Conservation (phyloP, 345 rosid genomes). For the Pugionium cornutum region DNA sequence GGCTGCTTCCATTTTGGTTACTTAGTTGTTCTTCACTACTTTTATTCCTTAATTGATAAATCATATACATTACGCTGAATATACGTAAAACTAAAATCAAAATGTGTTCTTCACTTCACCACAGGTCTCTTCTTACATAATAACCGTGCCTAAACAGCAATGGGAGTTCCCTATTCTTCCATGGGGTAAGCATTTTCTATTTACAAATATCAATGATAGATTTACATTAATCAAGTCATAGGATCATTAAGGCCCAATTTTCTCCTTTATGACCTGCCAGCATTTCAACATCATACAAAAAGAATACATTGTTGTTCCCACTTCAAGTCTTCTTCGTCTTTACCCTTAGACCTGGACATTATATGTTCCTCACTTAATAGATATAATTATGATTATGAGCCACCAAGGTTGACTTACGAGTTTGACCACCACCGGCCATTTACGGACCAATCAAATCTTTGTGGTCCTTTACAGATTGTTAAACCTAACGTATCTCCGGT, state of each 20-base stretch:
- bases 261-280: slow-evolving; percentile 16
- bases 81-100: slow-evolving; percentile 19
- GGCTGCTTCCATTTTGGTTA: slow-evolving; percentile 77
- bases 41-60: neutral
- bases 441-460: slow-evolving; percentile 32
- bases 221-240: slow-evolving; percentile 7
- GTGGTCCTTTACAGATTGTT: slow-evolving; percentile 33
- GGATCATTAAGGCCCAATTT: slow-evolving; percentile 26
- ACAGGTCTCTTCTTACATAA: slow-evolving; percentile 77
- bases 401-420: slow-evolving; percentile 37
- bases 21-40: neutral
- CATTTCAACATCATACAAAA: slow-evolving; percentile 34
- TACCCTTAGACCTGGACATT: slow-evolving; percentile 40
- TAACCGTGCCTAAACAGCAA: slow-evolving; percentile 64
- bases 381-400: slow-evolving; percentile 28
- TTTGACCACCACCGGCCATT: slow-evolving; percentile 36
- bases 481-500: slow-evolving; percentile 39
- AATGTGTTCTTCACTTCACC: slow-evolving; percentile 29
- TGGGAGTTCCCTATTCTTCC: slow-evolving; percentile 78
- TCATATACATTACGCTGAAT: too few relatives aligned
- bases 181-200: slow-evolving; percentile 60
- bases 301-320: slow-evolving; percentile 31
- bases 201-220: neutral
- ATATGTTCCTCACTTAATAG: slow-evolving; percentile 31
- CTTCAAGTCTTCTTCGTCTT: slow-evolving; percentile 33